Conservation (phyloP, 139 green algal species). For the Chlorella sorokiniana region DNA sequence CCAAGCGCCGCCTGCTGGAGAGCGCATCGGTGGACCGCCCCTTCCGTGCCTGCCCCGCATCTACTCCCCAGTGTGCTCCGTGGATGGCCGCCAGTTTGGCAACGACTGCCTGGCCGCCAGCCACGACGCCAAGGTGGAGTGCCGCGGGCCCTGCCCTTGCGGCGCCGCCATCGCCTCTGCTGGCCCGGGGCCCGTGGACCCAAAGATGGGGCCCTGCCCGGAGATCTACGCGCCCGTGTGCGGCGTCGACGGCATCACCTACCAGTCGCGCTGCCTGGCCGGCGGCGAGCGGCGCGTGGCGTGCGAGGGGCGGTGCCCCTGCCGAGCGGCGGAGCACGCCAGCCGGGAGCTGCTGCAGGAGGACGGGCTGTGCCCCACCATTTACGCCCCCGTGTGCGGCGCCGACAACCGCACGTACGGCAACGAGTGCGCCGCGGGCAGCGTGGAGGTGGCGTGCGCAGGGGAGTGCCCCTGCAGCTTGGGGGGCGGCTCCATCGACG, state of each 20-base stretch:
- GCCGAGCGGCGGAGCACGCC: neutral
- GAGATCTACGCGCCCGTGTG: conserved; percentile 26
- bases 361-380: neutral
- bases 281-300: neutral
- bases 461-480: conserved; percentile 24
- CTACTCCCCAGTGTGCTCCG: neutral
- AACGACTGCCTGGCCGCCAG: neutral
- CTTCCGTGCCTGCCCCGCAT: conserved; percentile 1
- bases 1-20: neutral
- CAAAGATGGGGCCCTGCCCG: neutral
- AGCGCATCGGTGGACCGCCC: neutral
- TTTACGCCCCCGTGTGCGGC: conserved; percentile 31
- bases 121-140: neutral
- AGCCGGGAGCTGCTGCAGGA: neutral
- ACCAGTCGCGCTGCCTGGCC: neutral
- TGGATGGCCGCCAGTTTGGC: neutral
- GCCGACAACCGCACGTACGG: conserved; percentile 1
- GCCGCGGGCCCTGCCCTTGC: neutral
- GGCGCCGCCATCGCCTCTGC: neutral
- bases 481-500: neutral
- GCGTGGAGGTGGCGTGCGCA: neutral
- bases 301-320: neutral
- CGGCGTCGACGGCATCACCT: neutral
- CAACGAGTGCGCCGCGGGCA: conserved; percentile 17
- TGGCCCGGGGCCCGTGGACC: neutral